Evolutionary conservation across 2,329 filamentous ascomycete genomes (phyloP).

Genomic region (Hirsutella minnesotensis): DNA sequence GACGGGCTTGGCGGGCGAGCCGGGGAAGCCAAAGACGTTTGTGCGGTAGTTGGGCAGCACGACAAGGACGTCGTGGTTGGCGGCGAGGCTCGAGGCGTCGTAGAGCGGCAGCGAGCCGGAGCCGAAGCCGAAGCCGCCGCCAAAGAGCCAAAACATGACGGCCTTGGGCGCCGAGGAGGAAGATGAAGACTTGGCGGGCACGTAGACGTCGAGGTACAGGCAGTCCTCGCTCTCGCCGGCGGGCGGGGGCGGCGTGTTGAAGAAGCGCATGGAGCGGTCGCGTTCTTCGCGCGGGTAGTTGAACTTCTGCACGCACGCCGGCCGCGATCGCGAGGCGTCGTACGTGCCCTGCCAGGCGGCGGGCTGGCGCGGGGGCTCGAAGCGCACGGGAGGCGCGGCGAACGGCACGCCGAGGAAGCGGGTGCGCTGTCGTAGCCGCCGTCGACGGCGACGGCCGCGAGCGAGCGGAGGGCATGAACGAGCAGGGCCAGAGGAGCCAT

Average conservation of each 20-base stretch:
- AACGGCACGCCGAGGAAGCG: constrained; percentile 20
- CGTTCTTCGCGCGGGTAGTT: constrained; percentile 8
- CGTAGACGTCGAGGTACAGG: constrained; percentile 20
- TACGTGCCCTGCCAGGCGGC: constrained; percentile 9
- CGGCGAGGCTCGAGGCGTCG: constrained; percentile 27
- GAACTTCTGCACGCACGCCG: constrained; percentile 15
- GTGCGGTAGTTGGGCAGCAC: constrained; percentile 34
- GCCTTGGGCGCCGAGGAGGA: constrained; percentile 18
- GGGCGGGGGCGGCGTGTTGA: constrained; percentile 11
- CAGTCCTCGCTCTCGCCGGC: constrained; percentile 20
- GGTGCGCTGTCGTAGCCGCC: no score
- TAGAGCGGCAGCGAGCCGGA: constrained; percentile 23
- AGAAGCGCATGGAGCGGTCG: constrained; percentile 8
- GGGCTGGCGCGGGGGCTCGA: constrained; percentile 9
- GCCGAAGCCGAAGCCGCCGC: constrained; percentile 26
- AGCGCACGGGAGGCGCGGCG: constrained; percentile 14
- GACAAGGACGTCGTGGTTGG: constrained; percentile 30
- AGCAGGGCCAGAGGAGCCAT: no score
- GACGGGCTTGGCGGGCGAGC: constrained; percentile 2
- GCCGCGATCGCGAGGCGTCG: constrained; percentile 12
- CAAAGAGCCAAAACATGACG: constrained; percentile 32
- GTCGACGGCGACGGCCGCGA: no score
- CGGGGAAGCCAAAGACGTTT: constrained; percentile 29
- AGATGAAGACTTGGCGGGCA: constrained; percentile 9
- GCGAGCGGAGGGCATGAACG: no score